Percentiles rank a stretch among this genome's conserved stretches.
These are phyloP conservation scores for Danielia oregonensis DNA, from an alignment of 805 yeast species.

Conservation along the genomic window DNA sequence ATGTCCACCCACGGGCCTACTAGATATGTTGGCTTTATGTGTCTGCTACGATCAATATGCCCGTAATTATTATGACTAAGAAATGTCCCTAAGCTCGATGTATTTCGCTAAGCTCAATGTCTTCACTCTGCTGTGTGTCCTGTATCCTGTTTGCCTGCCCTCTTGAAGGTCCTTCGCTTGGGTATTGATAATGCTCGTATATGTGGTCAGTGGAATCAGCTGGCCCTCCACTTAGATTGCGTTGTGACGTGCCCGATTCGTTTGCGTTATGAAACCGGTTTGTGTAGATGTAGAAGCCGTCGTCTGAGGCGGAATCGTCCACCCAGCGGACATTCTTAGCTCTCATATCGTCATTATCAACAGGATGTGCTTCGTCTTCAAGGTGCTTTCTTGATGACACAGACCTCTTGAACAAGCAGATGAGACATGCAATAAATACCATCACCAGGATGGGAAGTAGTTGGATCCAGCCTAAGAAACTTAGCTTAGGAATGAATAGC, in stretches of 20 bases:
- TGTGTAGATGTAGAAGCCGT: conserved; percentile 41
- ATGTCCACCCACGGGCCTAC: conserved; percentile 3
- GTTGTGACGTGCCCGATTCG: too few species aligned
- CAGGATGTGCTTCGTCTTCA: conserved; percentile 20
- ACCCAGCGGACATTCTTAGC: conserved; percentile 2
- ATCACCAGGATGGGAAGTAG: conserved; percentile 63
- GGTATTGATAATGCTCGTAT: too few species aligned
- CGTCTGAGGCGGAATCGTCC: conserved; percentile 37
- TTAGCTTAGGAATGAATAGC: conserved; percentile 68
- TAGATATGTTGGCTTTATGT: background rate
- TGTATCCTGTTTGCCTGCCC: too few species aligned
- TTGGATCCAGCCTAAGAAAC: conserved; percentile 85
- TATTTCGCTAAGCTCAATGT: too few species aligned
- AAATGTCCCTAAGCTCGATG: too few species aligned
- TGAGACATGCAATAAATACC: conserved; percentile 58
- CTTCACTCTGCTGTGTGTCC: too few species aligned
- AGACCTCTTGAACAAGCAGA: conserved; percentile 72
- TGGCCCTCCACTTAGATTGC: too few species aligned
- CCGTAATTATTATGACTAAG: too few species aligned
- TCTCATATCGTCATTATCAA: conserved; percentile 6
- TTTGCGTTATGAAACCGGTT: conserved; percentile 34
- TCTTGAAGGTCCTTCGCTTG: too few species aligned
- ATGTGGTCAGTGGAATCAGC: too few species aligned
- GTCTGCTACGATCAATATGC: too few species aligned
- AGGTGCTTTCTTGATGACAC: conserved; percentile 47